These are phyloP conservation scores for Lithohypha guttulata DNA, from an alignment of 2,329 filamentous ascomycete genomes.

Conservation along the genomic window DNA sequence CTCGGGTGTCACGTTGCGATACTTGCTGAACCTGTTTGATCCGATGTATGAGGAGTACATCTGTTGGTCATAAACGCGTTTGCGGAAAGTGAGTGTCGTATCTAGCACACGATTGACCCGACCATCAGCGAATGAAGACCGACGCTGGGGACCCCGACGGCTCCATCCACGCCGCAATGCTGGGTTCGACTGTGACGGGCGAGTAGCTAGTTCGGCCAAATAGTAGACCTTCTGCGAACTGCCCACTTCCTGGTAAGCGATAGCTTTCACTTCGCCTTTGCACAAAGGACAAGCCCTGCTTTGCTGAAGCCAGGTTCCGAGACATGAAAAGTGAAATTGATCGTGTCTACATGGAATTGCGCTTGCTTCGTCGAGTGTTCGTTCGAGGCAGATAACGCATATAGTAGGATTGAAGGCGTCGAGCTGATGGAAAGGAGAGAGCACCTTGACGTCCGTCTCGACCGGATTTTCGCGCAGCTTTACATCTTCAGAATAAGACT, in stretches of 20 bases:
- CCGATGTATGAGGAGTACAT: slow-evolving; percentile 75
- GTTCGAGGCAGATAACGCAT: slow-evolving; percentile 82
- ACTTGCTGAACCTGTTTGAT: slow-evolving; percentile 65
- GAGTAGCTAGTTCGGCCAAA: background rate
- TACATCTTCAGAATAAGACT: background rate
- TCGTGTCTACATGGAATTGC: slow-evolving; percentile 67
- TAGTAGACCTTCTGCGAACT: background rate
- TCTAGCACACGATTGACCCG: slow-evolving; percentile 12
- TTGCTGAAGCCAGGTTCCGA: slow-evolving; percentile 69
- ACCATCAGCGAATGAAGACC: background rate
- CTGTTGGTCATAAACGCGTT: slow-evolving; percentile 59
- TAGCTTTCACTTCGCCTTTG: slow-evolving; percentile 45
- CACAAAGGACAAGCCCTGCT: slow-evolving; percentile 69
- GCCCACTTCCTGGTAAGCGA: slow-evolving; percentile 52
- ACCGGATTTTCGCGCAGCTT: too few relatives aligned
- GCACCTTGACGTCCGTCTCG: too few relatives aligned
- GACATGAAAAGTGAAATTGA: slow-evolving; percentile 76
- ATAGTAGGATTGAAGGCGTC: slow-evolving; percentile 9
- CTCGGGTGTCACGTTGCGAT: slow-evolving; percentile 60
- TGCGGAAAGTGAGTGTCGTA: slow-evolving; percentile 46
- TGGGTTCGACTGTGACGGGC: too few relatives aligned
- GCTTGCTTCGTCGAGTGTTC: slow-evolving; percentile 59
- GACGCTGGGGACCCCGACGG: too few relatives aligned
- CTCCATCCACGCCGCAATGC: too few relatives aligned
- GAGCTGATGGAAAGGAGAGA: too few relatives aligned